Base-by-base conservation (phyloP, 768 basidiomycete species). In the Trametes gibbosa region DNA sequence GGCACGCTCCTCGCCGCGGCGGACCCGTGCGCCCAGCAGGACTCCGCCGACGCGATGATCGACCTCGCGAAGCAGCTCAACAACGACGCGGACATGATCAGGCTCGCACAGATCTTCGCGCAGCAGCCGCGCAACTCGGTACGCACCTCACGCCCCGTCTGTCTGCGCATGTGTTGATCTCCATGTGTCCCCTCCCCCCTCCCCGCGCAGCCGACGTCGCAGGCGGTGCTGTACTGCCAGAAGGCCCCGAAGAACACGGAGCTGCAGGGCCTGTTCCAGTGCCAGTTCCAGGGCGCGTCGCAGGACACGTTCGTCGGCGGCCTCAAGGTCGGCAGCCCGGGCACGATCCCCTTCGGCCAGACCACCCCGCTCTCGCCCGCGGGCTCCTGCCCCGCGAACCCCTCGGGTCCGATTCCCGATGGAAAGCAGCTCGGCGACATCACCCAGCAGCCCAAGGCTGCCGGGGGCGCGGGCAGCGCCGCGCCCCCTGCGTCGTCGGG, bases 111-210 rank as follows among this genome's bases (percentile, higher is more conserved):
- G 65, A 74, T 84, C 42, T 85, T 82, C 57, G 73, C 65, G 3
- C 83, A 85, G 68, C 84, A 84, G 70, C 79, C 84, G 0, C 77
- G 83, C 47, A 84, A 84, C 68, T 73, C 81, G 24, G 79, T 80
- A 61, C 57, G 78, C 67, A 42, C 24, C 50, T n/a, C 34, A n/a
- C 5, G 9, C 25, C 24, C n/a, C 29, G n/a, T n/a, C n/a, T n/a
- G n/a, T n/a, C n/a, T n/a, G n/a, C n/a, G n/a, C n/a, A n/a, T n/a
- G n/a, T 19, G 19, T 13, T 10, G 17, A 24, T 14, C 2, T 16
- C 23, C 24, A 21, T 14, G 45, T 12, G 5, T 25, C 5, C 34
- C 47, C 4, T 23, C 34, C 24, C 16, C 5, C 34, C 47, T 12
- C 32, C 34, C 24, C 16, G 29, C 32, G 23, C 49, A 61, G 66